Evolutionary conservation across 2,329 filamentous ascomycete species (phyloP), one percentile per base, ranked within the genome.

Genomic region (Neofusicoccum laricinum): DNA sequence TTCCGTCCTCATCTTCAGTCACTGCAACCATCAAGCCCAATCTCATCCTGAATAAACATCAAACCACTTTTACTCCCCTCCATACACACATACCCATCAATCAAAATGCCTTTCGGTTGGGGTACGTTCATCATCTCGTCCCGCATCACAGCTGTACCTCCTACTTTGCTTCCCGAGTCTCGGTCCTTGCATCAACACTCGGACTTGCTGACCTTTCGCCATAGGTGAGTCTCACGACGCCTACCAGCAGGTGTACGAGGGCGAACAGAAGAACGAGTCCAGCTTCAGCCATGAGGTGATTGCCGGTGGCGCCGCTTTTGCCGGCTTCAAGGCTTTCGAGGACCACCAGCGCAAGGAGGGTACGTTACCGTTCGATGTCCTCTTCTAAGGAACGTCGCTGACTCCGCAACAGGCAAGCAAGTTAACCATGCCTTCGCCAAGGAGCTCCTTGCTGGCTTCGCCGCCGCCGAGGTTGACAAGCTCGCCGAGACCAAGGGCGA

Each of bases 281-380:
- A 85, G 85, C 73, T 79, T 91, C 72, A 85, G 85, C 69, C 91
- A 94, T 79, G 90, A 95, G 80, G 73, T 91, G 53, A 75, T 93
- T 64, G 90, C 88, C 68, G 90, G 90, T 67, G 91, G 87, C 65
- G 91, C 90, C 65, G 87, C 89, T 67, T 94, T 94, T 74, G 88
- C 86, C 68, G 91, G 88, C 71, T 90, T 94, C 85, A 92, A 92
- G 83, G 81, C 88, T 21, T 93, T 88, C 71, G 90, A 93, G 79
- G 88, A 93, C 76, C 82, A 85, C 71, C 89, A 93, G 80, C 88
- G 89, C 72, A 81, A 79, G 64, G 82, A 91, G 75, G 90, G 88
- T 41, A 4, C 36, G 49, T 7, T 14, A 21, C 8, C 14, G 5
- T 1, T 30, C 25, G 25, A 30, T 30, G 4, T 30, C 25, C 25